These are phyloP conservation scores for Leucosporidium scottii DNA, from an alignment of 768 basidiomycete genomes.

Conservation along the genomic window DNA sequence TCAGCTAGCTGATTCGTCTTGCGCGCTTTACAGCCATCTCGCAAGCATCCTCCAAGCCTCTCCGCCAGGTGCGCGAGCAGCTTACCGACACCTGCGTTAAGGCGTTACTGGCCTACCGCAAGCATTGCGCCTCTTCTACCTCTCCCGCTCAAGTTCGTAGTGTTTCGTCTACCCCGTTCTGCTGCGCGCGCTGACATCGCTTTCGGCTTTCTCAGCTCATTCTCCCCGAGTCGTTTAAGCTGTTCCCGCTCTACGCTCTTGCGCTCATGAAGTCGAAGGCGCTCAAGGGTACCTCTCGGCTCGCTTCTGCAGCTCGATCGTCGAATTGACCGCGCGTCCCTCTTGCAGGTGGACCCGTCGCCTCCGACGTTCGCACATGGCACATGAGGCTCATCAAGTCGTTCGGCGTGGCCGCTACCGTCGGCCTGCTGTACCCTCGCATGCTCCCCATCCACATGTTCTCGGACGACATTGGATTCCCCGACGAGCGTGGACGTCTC, in stretches of 20 bases:
- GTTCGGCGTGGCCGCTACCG: conserved; percentile 59
- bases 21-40: conserved; percentile 56
- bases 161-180: background rate
- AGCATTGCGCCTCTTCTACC: conserved; percentile 74
- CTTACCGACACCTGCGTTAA: conserved; percentile 76
- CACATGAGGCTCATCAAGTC: conserved; percentile 68
- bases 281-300: conserved; percentile 66
- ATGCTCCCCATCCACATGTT: conserved; percentile 83
- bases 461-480: conserved; percentile 61
- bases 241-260: conserved; percentile 71
- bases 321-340: too few relatives aligned
- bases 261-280: conserved; percentile 82
- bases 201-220: conserved; percentile 56
- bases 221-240: conserved; percentile 85
- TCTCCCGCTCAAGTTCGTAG: conserved; percentile 63
- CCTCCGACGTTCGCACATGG: conserved; percentile 88
- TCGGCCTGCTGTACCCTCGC: conserved; percentile 79
- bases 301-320: too few relatives aligned
- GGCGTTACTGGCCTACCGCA: conserved; percentile 75
- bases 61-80: conserved; percentile 71
- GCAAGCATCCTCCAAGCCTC: conserved; percentile 54
- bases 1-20: background rate
- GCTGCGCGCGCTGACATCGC: conserved; percentile 6
- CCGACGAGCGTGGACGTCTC: conserved; percentile 57
- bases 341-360: conserved; percentile 66